A percentile compares a stretch with the other conserved stretches of the same genome.
phyloP scores from a whole-genome alignment of 148 eudicot genomes.

The Rhododendron kiyosumense region DNA sequence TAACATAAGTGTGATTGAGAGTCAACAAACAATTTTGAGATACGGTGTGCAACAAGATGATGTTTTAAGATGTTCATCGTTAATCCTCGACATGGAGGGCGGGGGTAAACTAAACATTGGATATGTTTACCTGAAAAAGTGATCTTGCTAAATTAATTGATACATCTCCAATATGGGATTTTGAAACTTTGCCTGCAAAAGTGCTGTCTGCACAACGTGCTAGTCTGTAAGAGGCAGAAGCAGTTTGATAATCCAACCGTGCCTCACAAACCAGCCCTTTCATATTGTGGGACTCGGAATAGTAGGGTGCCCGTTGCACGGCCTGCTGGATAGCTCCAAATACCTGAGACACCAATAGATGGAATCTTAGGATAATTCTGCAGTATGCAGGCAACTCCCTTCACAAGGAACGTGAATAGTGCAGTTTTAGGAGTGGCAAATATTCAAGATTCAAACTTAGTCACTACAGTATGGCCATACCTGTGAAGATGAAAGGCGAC shows the following conservation, averaged over 20 bases:
- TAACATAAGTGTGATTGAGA: neutral
- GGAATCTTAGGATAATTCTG: neutral
- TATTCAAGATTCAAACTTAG: neutral
- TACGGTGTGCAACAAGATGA: neutral
- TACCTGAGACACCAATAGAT: slow-evolving; percentile 43
- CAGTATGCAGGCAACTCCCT: slow-evolving; percentile 4
- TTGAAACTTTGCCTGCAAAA: slow-evolving; percentile 33
- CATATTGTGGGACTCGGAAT: slow-evolving; percentile 85
- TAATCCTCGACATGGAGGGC: neutral
- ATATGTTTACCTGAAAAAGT: slow-evolving; percentile 54
- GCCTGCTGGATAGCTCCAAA: slow-evolving; percentile 88
- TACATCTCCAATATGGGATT: slow-evolving; percentile 40
- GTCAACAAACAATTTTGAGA: neutral
- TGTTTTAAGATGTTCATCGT: neutral
- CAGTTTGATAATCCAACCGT: slow-evolving; percentile 60
- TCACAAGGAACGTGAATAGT: neutral
- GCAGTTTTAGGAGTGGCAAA: neutral
- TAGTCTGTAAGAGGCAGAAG: slow-evolving; percentile 62
- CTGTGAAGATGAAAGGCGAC: slow-evolving; percentile 70
- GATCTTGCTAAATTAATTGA: slow-evolving; percentile 84
- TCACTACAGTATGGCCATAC: slow-evolving; percentile 30
- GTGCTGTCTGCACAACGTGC: slow-evolving; percentile 57
- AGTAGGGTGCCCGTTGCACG: slow-evolving; percentile 72
- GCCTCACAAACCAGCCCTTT: slow-evolving; percentile 83
- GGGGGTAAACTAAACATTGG: neutral